A percentile compares a stretch with the other conserved stretches of the same genome.
Conservation (phyloP, 345 rosid genomes). For the Trapa bicornis region DNA sequence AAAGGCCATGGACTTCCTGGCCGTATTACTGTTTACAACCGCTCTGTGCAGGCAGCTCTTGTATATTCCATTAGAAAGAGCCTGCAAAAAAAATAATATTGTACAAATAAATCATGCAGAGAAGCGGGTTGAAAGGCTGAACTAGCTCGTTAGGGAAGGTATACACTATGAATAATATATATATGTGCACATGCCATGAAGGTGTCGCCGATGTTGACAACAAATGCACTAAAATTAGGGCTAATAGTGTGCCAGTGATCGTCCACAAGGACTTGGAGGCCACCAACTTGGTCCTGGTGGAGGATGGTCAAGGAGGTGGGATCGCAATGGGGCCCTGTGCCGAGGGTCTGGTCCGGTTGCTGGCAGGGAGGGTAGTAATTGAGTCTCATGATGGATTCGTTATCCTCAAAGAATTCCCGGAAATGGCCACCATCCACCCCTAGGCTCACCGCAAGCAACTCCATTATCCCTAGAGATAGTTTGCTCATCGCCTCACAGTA, state of each 20-base stretch:
- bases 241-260: constrained; percentile 59
- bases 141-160: not conserved
- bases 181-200: constrained; percentile 53
- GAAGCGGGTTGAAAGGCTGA: not conserved
- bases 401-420: constrained; percentile 58
- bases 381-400: constrained; percentile 91
- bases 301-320: constrained; percentile 96
- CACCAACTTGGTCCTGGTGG: constrained; percentile 88
- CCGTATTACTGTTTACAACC: constrained; percentile 61
- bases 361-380: constrained; percentile 91
- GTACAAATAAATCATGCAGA: not conserved
- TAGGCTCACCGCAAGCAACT: constrained; percentile 64
- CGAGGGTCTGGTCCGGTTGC: constrained; percentile 77
- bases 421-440: constrained; percentile 50
- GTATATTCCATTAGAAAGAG: constrained; percentile 69
- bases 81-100: constrained; percentile 23
- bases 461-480: constrained; percentile 80
- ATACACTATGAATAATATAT: not conserved
- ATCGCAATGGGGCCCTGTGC: constrained; percentile 99
- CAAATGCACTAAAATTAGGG: constrained; percentile 70
- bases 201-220: constrained; percentile 92
- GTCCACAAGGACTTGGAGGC: constrained; percentile 87
- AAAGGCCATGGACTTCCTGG: constrained; percentile 88
- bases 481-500: constrained; percentile 80
- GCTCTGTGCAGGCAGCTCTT: constrained; percentile 93